Conservation (phyloP, 2,329 filamentous ascomycete species). For the Atkinsonella texensis region DNA sequence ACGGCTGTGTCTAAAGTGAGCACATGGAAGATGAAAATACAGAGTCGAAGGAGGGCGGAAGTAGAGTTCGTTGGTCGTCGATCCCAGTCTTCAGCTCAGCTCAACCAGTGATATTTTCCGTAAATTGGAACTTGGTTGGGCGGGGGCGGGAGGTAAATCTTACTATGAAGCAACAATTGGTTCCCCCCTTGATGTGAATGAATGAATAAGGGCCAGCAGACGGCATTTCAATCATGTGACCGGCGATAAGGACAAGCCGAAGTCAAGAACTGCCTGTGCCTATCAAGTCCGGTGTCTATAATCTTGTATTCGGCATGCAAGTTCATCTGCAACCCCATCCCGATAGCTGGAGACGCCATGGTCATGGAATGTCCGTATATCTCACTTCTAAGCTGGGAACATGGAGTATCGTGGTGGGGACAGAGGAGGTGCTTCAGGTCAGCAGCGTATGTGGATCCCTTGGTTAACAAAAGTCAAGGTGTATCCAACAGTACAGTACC, state of each 20-base stretch:
- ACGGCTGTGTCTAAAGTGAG: not conserved
- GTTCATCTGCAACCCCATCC: slow-evolving; percentile 6
- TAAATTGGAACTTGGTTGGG: slow-evolving; percentile 7
- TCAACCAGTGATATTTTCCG: slow-evolving; percentile 7
- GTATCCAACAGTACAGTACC: slow-evolving; percentile 2
- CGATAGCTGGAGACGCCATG: slow-evolving; percentile 3
- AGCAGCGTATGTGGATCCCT: slow-evolving; percentile 8
- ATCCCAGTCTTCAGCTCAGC: slow-evolving; percentile 7
- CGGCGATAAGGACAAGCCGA: slow-evolving; percentile 5
- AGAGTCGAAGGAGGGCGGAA: not conserved
- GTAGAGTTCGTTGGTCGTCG: slow-evolving; percentile 1
- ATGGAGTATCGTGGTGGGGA: slow-evolving; percentile 9
- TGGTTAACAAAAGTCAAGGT: slow-evolving; percentile 7
- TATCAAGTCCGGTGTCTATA: not conserved
- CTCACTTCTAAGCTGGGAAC: slow-evolving; percentile 8
- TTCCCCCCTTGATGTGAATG: slow-evolving; percentile 3
- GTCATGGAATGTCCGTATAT: slow-evolving; percentile 8
- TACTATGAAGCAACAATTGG: slow-evolving; percentile 8
- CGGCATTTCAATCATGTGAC: slow-evolving; percentile 6
- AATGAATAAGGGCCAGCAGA: not conserved
- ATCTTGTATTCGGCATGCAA: slow-evolving; percentile 6
- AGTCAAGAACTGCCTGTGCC: slow-evolving; percentile 1
- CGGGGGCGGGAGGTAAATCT: slow-evolving; percentile 10
- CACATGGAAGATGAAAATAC: not conserved
- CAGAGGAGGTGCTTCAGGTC: slow-evolving; percentile 10